Percentiles rank a stretch among this genome's conserved stretches.
Conservation (phyloP, 2,329 filamentous ascomycete species). For the Penicillium sp. region DNA sequence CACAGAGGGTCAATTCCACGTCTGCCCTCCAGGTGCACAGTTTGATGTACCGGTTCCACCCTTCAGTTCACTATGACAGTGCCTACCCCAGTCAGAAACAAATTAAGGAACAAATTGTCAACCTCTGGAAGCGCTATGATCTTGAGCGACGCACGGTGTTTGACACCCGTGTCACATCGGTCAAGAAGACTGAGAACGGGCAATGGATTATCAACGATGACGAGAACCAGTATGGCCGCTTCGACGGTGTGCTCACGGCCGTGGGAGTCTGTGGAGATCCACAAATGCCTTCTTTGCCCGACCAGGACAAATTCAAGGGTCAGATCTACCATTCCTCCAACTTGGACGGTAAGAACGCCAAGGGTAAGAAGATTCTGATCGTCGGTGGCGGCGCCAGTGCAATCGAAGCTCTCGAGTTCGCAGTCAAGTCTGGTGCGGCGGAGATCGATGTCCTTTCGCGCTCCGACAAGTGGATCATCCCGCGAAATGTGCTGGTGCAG, state of each 20-base stretch:
- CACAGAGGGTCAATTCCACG: conserved; percentile 73
- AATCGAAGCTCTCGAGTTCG: conserved; percentile 80
- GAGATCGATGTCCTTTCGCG: conserved; percentile 72
- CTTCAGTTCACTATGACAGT: conserved; percentile 68
- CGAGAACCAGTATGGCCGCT: conserved; percentile 65
- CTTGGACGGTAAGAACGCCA: conserved; percentile 68
- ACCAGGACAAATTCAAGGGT: conserved; percentile 71
- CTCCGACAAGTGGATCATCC: conserved; percentile 85
- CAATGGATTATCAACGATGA: conserved; percentile 79
- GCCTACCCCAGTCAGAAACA: conserved; percentile 77
- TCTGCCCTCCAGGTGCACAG: conserved; percentile 81
- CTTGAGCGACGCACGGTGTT: conserved; percentile 71
- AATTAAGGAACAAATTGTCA: conserved; percentile 69
- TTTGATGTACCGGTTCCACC: conserved; percentile 85
- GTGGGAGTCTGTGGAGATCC: conserved; percentile 78
- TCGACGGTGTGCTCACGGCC: conserved; percentile 75
- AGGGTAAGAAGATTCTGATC: conserved; percentile 71
- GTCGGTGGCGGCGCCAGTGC: conserved; percentile 79
- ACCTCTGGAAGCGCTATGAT: conserved; percentile 73
- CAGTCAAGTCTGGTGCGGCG: conserved; percentile 62
- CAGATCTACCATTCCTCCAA: conserved; percentile 72
- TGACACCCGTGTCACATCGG: conserved; percentile 64
- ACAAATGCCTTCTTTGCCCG: conserved; percentile 68
- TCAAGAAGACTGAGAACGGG: conserved; percentile 66
- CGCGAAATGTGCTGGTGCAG: conserved; percentile 73